These are phyloP conservation scores for Zalaria obscura DNA, from an alignment of 2,329 filamentous ascomycete species.

Conservation along the genomic window DNA sequence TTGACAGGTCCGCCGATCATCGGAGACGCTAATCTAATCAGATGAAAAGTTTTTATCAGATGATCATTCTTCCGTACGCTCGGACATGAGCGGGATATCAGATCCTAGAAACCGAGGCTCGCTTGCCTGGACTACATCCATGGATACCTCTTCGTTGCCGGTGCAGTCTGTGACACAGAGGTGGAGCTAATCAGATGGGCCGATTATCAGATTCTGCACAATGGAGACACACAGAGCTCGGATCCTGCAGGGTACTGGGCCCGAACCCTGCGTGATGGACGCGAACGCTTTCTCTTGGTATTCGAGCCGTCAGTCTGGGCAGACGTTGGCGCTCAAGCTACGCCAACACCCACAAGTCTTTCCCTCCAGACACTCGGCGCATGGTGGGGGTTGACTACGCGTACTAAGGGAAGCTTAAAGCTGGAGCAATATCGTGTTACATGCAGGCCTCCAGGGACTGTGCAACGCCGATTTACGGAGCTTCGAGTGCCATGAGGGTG, in stretches of 20 bases:
- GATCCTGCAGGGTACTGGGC: too few species aligned
- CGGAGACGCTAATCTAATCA: neutral
- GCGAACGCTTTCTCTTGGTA: too few species aligned
- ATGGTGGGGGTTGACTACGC: too few species aligned
- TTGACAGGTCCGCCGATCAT: neutral
- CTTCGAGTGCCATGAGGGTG: neutral
- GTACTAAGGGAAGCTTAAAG: too few species aligned
- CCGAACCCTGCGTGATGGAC: too few species aligned
- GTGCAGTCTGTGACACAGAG: neutral
- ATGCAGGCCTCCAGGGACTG: neutral
- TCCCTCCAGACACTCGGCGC: too few species aligned
- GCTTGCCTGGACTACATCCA: neutral
- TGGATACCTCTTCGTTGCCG: neutral
- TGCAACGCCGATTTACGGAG: neutral
- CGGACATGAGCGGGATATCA: neutral
- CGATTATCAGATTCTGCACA: neutral
- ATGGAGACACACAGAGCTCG: too few species aligned
- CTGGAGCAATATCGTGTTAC: neutral
- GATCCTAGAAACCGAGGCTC: neutral
- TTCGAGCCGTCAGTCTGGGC: too few species aligned
- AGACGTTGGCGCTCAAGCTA: too few species aligned
- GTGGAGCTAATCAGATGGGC: constrained; percentile 3
- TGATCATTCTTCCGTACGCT: neutral
- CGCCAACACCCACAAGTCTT: too few species aligned
- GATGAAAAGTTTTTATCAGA: neutral